Evolutionary conservation across 345 rosid species (phyloP), one percentile per base, ranked within the genome.

Genomic region (Firmiana major): DNA sequence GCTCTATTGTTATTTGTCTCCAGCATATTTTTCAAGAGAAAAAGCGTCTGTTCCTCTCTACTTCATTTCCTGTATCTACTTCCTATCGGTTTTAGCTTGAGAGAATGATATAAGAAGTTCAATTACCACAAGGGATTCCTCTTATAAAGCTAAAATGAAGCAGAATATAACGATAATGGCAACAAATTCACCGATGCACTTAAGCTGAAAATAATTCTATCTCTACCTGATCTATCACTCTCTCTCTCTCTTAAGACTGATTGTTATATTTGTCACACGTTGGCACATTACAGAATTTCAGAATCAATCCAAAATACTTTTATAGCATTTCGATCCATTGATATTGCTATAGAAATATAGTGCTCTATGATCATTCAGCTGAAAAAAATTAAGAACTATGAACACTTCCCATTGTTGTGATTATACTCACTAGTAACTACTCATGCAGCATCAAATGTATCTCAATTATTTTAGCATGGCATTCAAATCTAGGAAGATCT

Each of bases 311-410:
- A 60, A 22, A 17, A 60, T 13, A 24, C 15, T 26, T 60, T 13
- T 26, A 24, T 34, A 7, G 34, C 24, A 34, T 63, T 7, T 63
- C 1, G 5, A 48, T 48, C 53, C 68, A 63, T 36, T 28, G 22
- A 22, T 22, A 58, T 22, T 9, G 63, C 63, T 59, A 16, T 26
- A 58, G 34, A 12, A 58, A 58, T 22, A 58, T 24, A 9, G 16
- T 34, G 43, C 66, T 36, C 13, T 40, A 1, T 49, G 69, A 64
- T 69, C 73, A 71, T 65, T 77, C 69, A 43, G 17, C 76, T 46
- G 73, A 79, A 79, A 55, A 7, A 7, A 17, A 26, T 16, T 26
- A 54, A 43, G 64, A 59, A 77, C 6, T 46, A 31, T 59, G 59
- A 55, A 46, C 24, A 75, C 62, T 19, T 17, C 22, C 49, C 24